phyloP scores from a whole-genome alignment of 495 filamentous ascomycete genomes.

The Chaetomium tenue region DNA sequence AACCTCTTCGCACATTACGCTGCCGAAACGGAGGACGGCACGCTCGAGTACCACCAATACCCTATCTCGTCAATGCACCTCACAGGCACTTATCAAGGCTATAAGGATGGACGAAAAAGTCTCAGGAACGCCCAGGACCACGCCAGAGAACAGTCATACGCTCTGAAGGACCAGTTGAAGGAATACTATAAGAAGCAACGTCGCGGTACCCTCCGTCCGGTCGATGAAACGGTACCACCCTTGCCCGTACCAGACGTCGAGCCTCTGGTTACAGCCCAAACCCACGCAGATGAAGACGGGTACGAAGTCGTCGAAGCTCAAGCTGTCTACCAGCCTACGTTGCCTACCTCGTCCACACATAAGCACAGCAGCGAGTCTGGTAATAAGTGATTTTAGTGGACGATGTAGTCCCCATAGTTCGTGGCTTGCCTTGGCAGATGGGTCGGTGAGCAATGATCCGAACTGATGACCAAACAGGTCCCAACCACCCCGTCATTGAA shows the following conservation, averaged over 20 bases:
- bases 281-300: too few species aligned
- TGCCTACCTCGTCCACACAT: too few species aligned
- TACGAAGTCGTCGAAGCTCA: too few species aligned
- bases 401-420: background rate
- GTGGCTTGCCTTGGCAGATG: background rate
- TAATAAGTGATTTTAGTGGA: background rate
- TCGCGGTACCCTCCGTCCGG: too few species aligned
- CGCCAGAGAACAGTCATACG: slow-evolving; percentile 27
- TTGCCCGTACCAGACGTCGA: too few species aligned
- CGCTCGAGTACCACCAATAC: slow-evolving; percentile 38
- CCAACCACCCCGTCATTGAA: background rate
- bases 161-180: slow-evolving; percentile 30
- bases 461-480: background rate
- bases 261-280: too few species aligned
- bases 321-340: too few species aligned
- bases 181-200: slow-evolving; percentile 19
- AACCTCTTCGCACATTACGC: slow-evolving; percentile 40
- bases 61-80: slow-evolving; percentile 22
- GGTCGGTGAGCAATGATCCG: background rate
- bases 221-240: too few species aligned
- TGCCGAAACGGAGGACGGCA: slow-evolving; percentile 27
- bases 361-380: too few species aligned
- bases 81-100: slow-evolving; percentile 21
- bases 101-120: slow-evolving; percentile 26
- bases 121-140: slow-evolving; percentile 34